Evolutionary conservation across 495 filamentous ascomycete species (phyloP).

Genomic region (Tetracladium setigerum): DNA sequence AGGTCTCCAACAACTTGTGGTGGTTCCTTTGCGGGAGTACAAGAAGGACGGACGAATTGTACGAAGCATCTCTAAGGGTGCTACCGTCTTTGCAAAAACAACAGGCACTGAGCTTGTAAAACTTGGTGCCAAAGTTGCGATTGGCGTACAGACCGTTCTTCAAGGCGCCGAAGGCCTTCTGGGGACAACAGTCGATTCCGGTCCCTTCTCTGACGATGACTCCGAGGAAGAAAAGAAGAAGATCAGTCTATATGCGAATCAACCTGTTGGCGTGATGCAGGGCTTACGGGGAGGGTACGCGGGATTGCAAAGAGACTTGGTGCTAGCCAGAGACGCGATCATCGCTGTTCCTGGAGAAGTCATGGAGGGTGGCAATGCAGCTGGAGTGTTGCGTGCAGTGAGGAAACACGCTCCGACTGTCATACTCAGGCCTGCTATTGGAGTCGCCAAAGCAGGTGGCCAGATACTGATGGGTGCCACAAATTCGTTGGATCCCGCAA

Average conservation of each 20-base stretch:
- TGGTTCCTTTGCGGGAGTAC: slow-evolving; percentile 88
- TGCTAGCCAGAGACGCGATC: slow-evolving; percentile 79
- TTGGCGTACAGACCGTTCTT: slow-evolving; percentile 86
- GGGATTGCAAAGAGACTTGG: slow-evolving; percentile 78
- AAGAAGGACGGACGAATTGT: slow-evolving; percentile 88
- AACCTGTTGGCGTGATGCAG: slow-evolving; percentile 79
- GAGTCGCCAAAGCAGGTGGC: slow-evolving; percentile 81
- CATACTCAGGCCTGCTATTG: slow-evolving; percentile 76
- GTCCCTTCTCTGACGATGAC: slow-evolving; percentile 41
- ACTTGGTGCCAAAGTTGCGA: slow-evolving; percentile 87
- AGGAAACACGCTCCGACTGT: slow-evolving; percentile 79
- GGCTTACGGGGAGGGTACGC: slow-evolving; percentile 75
- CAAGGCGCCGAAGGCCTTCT: slow-evolving; percentile 82
- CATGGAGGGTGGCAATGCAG: slow-evolving; percentile 76
- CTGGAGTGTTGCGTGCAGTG: slow-evolving; percentile 75
- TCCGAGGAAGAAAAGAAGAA: slow-evolving; percentile 61
- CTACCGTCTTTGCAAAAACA: slow-evolving; percentile 79
- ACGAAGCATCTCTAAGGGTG: slow-evolving; percentile 85
- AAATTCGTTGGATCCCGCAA: slow-evolving; percentile 81
- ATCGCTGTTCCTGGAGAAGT: slow-evolving; percentile 91
- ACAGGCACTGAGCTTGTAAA: slow-evolving; percentile 88
- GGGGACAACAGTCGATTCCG: slow-evolving; percentile 8
- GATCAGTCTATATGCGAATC: slow-evolving; percentile 87
- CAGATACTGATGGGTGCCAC: slow-evolving; percentile 89
- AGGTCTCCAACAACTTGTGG: slow-evolving; percentile 77